Evolutionary conservation across 2,329 filamentous ascomycete genomes (phyloP), one percentile per base, ranked within the genome.

Genomic region (Sporothrix globosa): DNA sequence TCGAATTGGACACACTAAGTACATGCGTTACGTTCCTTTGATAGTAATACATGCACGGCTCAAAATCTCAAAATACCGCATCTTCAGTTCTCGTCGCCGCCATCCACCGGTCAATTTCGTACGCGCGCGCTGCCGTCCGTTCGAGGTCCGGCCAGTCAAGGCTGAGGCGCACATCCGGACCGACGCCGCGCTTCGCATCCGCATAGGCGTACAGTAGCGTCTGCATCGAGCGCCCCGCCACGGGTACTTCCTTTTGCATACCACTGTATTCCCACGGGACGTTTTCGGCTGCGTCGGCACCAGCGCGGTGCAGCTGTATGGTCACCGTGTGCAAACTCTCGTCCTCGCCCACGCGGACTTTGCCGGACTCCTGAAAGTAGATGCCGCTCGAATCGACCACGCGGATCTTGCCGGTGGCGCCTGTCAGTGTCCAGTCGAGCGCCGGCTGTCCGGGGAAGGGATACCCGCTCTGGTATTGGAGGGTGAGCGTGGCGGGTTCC

Each of bases 401-500:
- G 5, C 48, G 48, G n/a, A 52, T 52, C 19, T 52, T 52, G 1
- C 48, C 48, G 1, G 17, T 24, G 19, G 14, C 6, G 1, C 41
- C 41, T 10, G 41, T 46, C 41, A 21, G 19, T 9, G 17, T 52
- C 17, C 48, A 52, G 7, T 52, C 48, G 7, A 52, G 19, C 19
- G 48, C 48, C 19, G 48, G 48, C 34, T 17, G 19, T 0, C 79
- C 82, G 0, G 81, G 81, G 74, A 87, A 86, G 0, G 82, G 80
- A n/a, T 81, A 79, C 0, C 85, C 85, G 14, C 81, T 80, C 2
- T 84, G 82, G 73, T 83, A 81, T 4, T 81, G 80, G n/a, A 82
- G 72, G 0, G 80, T 79, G 0, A 86, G 74, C 73, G 0, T 76
- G 69, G 4, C 76, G 73, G 0, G 73, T 72, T 4, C 73, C 66